Evolutionary conservation across 2,329 filamentous ascomycete genomes (phyloP), one percentile per base, ranked within the genome.

Genomic region (Lachnellula occidentalis): DNA sequence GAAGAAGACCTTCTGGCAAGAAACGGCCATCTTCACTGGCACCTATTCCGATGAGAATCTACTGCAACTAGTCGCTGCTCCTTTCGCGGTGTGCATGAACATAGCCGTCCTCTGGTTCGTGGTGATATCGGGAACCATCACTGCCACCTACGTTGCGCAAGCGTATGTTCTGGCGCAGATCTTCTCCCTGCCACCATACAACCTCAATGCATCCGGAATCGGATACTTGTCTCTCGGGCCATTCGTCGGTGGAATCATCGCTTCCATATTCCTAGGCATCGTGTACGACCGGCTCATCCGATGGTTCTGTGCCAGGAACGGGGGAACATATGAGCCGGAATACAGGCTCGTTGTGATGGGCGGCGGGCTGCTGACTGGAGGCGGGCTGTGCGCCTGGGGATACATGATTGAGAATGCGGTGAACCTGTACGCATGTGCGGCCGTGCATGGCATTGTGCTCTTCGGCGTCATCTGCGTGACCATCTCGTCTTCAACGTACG

Each of bases 301-400:
- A 41, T 75, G 69, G 65, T 71, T 78, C 53, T 73, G 76, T 4
- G 74, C 72, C 62, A 73, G 70, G 57, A 80, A 79, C 62, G 68
- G 67, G 19, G 77, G 78, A n/a, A 68, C 78, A 47, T 80, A 79
- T 62, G 76, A 79, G 62, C 77, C 77, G 11, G 77, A 79, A 60
- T 79, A 77, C 59, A 72, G 77, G 3, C 68, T 76, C 3, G 65
- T 75, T 2, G 61, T 71, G 22, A 64, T 69, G 36, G 61, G 72
- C 3, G 66, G 68, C 14, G 63, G 67, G 1, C 59, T 73, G 3
- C 45, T 68, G 1, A 64, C 68, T 5, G 69, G 70, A 9, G 64
- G 70, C 15, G 71, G 71, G 19, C 69, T 74, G 47, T 71, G 71
- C 54, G 65, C 70, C 2, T 75, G 73, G 52, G 72, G 73, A 2